Base-by-base conservation (phyloP, 768 basidiomycete genomes). In the Kwoniella mangroviensis region DNA sequence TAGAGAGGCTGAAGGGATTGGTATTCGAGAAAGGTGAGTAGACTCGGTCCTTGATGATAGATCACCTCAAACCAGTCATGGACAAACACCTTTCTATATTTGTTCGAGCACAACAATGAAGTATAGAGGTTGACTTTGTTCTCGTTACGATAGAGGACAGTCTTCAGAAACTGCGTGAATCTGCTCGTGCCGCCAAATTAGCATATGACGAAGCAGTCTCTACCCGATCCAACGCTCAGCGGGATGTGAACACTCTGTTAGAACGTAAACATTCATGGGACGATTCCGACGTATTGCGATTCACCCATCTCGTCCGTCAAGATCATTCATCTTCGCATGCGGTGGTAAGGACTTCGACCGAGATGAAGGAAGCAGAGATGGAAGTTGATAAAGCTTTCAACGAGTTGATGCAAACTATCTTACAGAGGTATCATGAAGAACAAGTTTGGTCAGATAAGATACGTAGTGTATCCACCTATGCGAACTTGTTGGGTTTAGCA, bases 361-460 rank as follows among this genome's bases (percentile, higher is more conserved):
- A 85, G 19, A 90, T 92, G 2, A 86, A 87, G 22, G 86, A 88
- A 51, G 87, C 88, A 2, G 97, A 99, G 75, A 87, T 88, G 61
- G 88, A 87, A 1, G 92, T 94, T 19, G 97, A 99, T 74, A 87
- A 88, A 55, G 92, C 91, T 75, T 97, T 98, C 81, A 72, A 87
- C 77, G 90, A 89, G 79, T 87, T 98, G 73, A 92, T 96, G 90
- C 89, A 89, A 66, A 86, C 88, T 11, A 98, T 98, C 77, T 87
- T 99, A 68, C 78, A 83, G 55, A 77, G 96, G 49, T 98, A 98
- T 83, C 96, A 98, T 84, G 96, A 98, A 84, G 97, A 99, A 81
- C 97, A 99, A 82, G 89, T 98, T 2, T 99, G 97, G 97, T 94
- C 92, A 63, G 96, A 99, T 86, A 99, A 99, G 77, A 97, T 99